Conservation (phyloP, 805 yeast genomes). For the Nakazawaea anatomiae region DNA sequence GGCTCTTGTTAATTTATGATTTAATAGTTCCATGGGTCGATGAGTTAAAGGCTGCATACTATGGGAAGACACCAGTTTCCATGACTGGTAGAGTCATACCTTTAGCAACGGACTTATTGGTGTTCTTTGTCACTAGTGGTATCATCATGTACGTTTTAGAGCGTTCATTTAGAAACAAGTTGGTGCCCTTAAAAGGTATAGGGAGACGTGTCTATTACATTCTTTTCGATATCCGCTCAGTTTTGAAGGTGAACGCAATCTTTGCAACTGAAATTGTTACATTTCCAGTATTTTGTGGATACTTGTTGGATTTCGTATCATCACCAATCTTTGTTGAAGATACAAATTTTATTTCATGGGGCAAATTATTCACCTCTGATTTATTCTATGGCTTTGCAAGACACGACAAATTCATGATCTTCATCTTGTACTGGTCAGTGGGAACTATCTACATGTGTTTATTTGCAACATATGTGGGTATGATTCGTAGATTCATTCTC, state of each 20-base stretch:
- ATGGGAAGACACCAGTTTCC: constrained; percentile 22
- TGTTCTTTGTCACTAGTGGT: constrained; percentile 22
- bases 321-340: constrained; percentile 45
- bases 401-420: constrained; percentile 5
- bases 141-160: constrained; percentile 1
- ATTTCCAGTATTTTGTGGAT: constrained; percentile 86
- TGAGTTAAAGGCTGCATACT: constrained; percentile 16
- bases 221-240: constrained; percentile 49
- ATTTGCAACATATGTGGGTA: constrained; percentile 81
- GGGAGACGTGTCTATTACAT: constrained; percentile 46
- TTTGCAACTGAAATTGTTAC: constrained; percentile 75
- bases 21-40: not conserved
- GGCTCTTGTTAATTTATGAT: not conserved
- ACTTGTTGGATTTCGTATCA: constrained; percentile 62
- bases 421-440: constrained; percentile 47
- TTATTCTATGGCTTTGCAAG: not conserved
- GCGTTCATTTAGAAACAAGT: not conserved
- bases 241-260: constrained; percentile 69
- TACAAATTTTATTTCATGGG: constrained; percentile 6
- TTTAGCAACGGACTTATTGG: constrained; percentile 22
- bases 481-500: constrained; percentile 66
- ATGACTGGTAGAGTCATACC: constrained; percentile 31
- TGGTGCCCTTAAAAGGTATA: constrained; percentile 40
- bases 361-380: constrained; percentile 1
- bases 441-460: constrained; percentile 87